Percentiles rank a stretch among this genome's conserved stretches.
phyloP scores from a whole-genome alignment of 1,139 yeast species.

The Suhomyces bolitotheri region DNA sequence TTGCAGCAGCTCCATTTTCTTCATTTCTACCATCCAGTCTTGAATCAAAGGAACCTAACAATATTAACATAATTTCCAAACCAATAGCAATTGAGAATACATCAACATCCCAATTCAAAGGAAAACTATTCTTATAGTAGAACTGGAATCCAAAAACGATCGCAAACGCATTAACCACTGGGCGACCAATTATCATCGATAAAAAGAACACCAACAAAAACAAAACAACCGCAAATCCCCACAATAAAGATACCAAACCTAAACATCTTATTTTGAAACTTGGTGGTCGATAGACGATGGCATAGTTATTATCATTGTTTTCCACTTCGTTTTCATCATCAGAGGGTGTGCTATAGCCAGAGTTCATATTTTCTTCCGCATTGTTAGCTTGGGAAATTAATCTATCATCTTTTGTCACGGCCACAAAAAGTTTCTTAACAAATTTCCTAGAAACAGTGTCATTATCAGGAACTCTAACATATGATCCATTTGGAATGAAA shows the following conservation, averaged over 20 bases:
- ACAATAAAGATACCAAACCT: conserved; percentile 56
- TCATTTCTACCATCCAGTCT: conserved; percentile 3
- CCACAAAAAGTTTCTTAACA: conserved; percentile 67
- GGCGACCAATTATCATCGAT: conserved; percentile 45
- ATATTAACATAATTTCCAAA: conserved; percentile 18
- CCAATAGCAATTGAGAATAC: conserved; percentile 21
- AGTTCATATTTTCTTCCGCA: background rate
- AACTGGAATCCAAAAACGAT: conserved; percentile 4
- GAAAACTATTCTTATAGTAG: conserved; percentile 7
- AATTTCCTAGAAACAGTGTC: conserved; percentile 71
- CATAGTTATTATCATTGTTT: conserved; percentile 57
- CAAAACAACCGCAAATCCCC: conserved; percentile 67
- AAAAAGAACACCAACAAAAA: conserved; percentile 34
- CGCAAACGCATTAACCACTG: conserved; percentile 23
- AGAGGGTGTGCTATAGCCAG: conserved; percentile 11
- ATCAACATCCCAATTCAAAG: conserved; percentile 13
- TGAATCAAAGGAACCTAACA: conserved; percentile 20
- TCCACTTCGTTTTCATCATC: conserved; percentile 51
- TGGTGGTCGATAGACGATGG: conserved; percentile 87
- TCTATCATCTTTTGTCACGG: conserved; percentile 79
- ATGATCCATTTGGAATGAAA: conserved; percentile 77
- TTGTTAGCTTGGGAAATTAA: conserved; percentile 38
- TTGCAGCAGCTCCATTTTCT: background rate
- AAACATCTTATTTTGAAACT: conserved; percentile 61
- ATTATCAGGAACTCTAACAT: conserved; percentile 81